phyloP scores from a whole-genome alignment of 2,329 filamentous ascomycete genomes.

The Aspergillus alliaceus region DNA sequence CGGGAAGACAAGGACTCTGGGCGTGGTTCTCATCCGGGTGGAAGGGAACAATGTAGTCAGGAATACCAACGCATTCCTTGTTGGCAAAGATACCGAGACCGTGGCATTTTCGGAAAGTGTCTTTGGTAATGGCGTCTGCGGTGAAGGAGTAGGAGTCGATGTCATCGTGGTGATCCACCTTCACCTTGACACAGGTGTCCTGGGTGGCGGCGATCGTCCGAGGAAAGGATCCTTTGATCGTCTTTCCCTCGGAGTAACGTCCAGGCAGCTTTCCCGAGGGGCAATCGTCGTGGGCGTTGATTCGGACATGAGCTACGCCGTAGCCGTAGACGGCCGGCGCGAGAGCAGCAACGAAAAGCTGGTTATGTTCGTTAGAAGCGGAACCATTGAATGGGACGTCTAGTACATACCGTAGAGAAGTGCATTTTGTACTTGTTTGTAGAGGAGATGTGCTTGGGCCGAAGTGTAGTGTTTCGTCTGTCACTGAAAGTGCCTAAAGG shows the following conservation, averaged over 20 bases:
- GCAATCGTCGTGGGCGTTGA: constrained; percentile 16
- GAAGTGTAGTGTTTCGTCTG: background rate
- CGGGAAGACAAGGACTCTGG: constrained; percentile 8
- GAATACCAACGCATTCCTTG: constrained; percentile 12
- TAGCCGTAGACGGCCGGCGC: constrained; percentile 14
- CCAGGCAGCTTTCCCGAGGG: background rate
- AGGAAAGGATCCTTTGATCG: background rate
- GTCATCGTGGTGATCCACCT: constrained; percentile 17
- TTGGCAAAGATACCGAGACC: constrained; percentile 15
- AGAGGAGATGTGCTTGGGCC: background rate
- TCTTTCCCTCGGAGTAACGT: background rate
- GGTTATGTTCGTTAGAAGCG: background rate
- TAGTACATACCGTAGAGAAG: constrained; percentile 12
- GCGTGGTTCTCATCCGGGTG: background rate
- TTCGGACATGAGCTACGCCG: constrained; percentile 11
- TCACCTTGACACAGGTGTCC: constrained; percentile 12
- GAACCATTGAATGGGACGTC: background rate
- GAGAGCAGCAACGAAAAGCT: constrained; percentile 14
- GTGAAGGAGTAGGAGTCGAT: constrained; percentile 17
- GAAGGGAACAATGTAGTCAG: constrained; percentile 13
- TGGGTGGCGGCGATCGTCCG: constrained; percentile 1
- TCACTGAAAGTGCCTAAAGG: background rate
- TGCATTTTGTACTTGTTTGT: constrained; percentile 7
- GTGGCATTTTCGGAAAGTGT: constrained; percentile 10
- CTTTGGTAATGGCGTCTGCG: constrained; percentile 9